Base-by-base conservation (phyloP, 1,139 yeast genomes). In the Pichia sp. region DNA sequence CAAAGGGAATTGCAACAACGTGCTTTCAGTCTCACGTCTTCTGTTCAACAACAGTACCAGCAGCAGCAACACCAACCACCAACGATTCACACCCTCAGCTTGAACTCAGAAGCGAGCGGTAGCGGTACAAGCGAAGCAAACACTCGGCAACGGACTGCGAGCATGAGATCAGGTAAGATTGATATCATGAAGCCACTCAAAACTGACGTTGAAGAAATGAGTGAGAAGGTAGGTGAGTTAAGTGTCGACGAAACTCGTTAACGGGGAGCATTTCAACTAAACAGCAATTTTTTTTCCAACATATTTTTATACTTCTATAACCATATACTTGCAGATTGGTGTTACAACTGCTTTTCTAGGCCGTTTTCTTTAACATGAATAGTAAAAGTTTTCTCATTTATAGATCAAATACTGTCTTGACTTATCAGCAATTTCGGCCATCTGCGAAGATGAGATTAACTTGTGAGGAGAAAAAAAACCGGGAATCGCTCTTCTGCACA, bases 221-320 rank as follows among this genome's bases (percentile, higher is more conserved):
- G 54, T 45, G 62, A 62, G 32, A 61, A 64, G 51, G 63, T 61
- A 23, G 67, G 61, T 16, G 64, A 63, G 42, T 15, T 62, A 8
- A 55, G 59, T 23, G 54, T 63, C n/a, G 54, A 56, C 16, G 56
- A 56, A 34, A 10, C 40, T 31, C 43, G n/a, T 43, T 47, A n/a
- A 30, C 23, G 15, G 31, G 15, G n/a, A n/a, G 34, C 34, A 45
- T 3, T 30, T 8, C 13, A 31, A 10, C 8, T 13, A 2, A 31
- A 15, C 29, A 15, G n/a, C 8, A 8, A 11, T 6, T 10, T 26
- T 8, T 31, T 42, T 42, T 42, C 19, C 26, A 11, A 23, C 29
- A 23, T 42, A 42, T n/a, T 16, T n/a, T 42, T 19, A 42, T 42
- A 42, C 30, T 23, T 42, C 30, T 42, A 42, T 42, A 23, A 23